Conservation (phyloP, 805 yeast genomes). For the Candida andamanensis region DNA sequence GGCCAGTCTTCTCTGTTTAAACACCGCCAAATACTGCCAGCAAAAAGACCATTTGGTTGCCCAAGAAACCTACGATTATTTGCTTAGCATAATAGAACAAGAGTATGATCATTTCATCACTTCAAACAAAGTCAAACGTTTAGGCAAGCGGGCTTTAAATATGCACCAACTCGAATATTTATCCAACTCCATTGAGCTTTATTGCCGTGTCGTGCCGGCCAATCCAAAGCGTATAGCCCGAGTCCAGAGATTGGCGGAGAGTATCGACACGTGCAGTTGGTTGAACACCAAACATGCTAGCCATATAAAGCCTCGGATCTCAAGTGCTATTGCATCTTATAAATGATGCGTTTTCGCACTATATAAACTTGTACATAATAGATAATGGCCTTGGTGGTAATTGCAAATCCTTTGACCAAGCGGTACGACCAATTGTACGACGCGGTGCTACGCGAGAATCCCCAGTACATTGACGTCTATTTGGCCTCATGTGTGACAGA, state of each 20-base stretch:
- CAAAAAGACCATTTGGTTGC: neutral
- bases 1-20: neutral
- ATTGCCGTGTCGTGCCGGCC: too few relatives aligned
- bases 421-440: slow-evolving; percentile 8
- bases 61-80: neutral
- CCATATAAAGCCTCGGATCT: too few relatives aligned
- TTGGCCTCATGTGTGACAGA: slow-evolving; percentile 16
- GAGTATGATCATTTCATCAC: slow-evolving; percentile 5
- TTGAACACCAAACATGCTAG: too few relatives aligned
- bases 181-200: neutral
- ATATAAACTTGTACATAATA: too few relatives aligned
- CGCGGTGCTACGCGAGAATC: slow-evolving; percentile 1
- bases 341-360: too few relatives aligned
- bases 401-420: slow-evolving; percentile 6
- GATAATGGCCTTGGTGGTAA: slow-evolving; percentile 7
- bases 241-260: too few relatives aligned
- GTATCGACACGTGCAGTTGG: too few relatives aligned
- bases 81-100: slow-evolving; percentile 1
- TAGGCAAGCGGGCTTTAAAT: neutral
- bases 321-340: too few relatives aligned
- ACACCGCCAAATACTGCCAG: slow-evolving; percentile 1
- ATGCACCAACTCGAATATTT: slow-evolving; percentile 7
- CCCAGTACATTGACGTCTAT: slow-evolving; percentile 19
- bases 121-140: neutral
- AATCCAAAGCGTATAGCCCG: too few relatives aligned